These are phyloP conservation scores for Rusavskia elegans DNA, from an alignment of 495 filamentous ascomycete species.

Conservation along the genomic window DNA sequence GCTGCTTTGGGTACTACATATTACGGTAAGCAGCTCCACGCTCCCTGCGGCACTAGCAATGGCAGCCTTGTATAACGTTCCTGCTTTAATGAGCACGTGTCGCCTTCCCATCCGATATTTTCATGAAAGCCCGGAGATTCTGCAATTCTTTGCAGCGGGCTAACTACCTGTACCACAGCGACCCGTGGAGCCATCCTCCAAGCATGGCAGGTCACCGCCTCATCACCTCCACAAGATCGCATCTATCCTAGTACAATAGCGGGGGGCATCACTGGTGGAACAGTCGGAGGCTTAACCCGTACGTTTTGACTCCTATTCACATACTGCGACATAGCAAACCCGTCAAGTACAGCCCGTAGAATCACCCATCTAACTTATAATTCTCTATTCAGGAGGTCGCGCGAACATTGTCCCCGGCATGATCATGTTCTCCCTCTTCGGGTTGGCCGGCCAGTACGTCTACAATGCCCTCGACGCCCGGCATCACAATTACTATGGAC, in stretches of 20 bases:
- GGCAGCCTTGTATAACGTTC: neutral
- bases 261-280: slow-evolving; percentile 51
- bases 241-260: slow-evolving; percentile 49
- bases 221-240: slow-evolving; percentile 32
- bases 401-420: slow-evolving; percentile 39
- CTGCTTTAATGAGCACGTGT: neutral
- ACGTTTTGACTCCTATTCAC: slow-evolving; percentile 16
- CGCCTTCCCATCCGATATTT: neutral
- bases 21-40: slow-evolving; percentile 36
- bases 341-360: neutral
- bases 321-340: neutral
- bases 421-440: slow-evolving; percentile 47
- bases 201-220: slow-evolving; percentile 10
- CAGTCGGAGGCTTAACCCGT: slow-evolving; percentile 48
- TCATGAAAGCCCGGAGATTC: neutral
- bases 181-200: slow-evolving; percentile 22
- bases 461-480: slow-evolving; percentile 37
- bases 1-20: slow-evolving; percentile 61
- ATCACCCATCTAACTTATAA: neutral
- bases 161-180: slow-evolving; percentile 10
- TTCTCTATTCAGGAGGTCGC: slow-evolving; percentile 19
- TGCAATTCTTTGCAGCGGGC: neutral
- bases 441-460: slow-evolving; percentile 39
- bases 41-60: slow-evolving; percentile 4
- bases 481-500: slow-evolving; percentile 10